Evolutionary conservation across 306 rosid genomes (phyloP).

Genomic region (Sicyos edulis): DNA sequence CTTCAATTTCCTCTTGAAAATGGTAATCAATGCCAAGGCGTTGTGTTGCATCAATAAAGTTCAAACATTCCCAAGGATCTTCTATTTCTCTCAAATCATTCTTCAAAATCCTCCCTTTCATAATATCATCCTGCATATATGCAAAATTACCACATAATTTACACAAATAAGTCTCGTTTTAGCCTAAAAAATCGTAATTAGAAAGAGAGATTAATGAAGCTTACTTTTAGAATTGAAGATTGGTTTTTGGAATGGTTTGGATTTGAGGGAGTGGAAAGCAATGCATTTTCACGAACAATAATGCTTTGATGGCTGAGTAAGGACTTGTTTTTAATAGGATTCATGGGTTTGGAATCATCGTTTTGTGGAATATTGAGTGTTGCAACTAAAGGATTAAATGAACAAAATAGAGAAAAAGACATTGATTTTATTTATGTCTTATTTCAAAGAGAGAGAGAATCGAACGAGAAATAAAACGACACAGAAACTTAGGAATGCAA

Average conservation of each 20-base stretch:
- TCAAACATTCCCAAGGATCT: constrained; percentile 10
- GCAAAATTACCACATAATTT: not conserved
- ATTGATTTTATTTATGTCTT: not conserved
- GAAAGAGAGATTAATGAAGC: not conserved
- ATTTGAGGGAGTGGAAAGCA: not conserved
- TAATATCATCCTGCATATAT: not conserved
- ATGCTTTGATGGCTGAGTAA: not conserved
- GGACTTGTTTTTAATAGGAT: not conserved
- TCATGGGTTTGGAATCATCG: not conserved
- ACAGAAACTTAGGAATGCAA: not conserved
- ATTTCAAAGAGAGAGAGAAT: not conserved
- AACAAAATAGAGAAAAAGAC: not conserved
- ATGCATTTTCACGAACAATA: not conserved
- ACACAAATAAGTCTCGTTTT: not conserved
- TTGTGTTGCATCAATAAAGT: constrained; percentile 9
- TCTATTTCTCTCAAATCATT: not conserved
- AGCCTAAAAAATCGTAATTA: too few species aligned
- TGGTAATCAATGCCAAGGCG: constrained; percentile 9
- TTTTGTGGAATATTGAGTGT: constrained; percentile 7
- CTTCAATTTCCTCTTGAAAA: constrained; percentile 7
- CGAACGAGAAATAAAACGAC: not conserved
- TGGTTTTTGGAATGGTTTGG: not conserved
- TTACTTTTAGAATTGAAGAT: not conserved
- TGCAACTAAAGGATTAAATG: not conserved
- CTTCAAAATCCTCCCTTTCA: not conserved